A percentile compares a stretch with the other conserved stretches of the same genome.
Conservation (phyloP, 805 yeast genomes). For the Teunomyces barrocoloradensis region DNA sequence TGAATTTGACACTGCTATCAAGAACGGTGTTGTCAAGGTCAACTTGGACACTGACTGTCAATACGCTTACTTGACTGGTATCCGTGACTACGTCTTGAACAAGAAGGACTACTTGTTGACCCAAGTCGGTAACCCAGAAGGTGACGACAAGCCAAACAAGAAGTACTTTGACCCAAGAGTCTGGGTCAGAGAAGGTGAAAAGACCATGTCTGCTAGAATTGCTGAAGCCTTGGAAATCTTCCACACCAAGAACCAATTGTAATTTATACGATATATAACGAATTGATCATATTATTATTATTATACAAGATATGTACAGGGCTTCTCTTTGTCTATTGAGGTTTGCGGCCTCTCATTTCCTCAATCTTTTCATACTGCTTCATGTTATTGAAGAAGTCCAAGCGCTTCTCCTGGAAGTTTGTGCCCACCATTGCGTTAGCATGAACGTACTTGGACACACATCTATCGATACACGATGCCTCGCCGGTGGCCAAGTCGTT, state of each 20-base stretch:
- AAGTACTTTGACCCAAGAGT: constrained; percentile 99
- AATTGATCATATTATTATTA: constrained; percentile 1
- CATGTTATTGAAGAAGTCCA: constrained; percentile 45
- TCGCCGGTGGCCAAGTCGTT: constrained; percentile 85
- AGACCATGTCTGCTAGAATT: constrained; percentile 91
- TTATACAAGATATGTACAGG: constrained; percentile 2
- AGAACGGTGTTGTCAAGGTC: constrained; percentile 96
- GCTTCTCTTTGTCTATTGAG: neutral
- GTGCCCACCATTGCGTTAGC: constrained; percentile 66
- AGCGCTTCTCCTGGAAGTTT: constrained; percentile 39
- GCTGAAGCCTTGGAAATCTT: constrained; percentile 79
- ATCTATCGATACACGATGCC: constrained; percentile 75
- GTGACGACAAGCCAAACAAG: constrained; percentile 99
- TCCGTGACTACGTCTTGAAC: constrained; percentile 93
- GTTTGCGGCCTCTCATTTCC: constrained; percentile 4
- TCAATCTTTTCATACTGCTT: constrained; percentile 29
- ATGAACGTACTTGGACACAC: constrained; percentile 78
- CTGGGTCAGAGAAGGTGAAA: constrained; percentile 99
- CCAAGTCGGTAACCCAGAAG: constrained; percentile 99
- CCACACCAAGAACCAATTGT: constrained; percentile 71
- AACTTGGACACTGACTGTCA: constrained; percentile 99
- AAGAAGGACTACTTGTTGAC: constrained; percentile 91
- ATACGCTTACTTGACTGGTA: constrained; percentile 94
- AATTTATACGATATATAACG: constrained; percentile 15
- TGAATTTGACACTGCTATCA: constrained; percentile 90